Evolutionary conservation across 257 asterid species (phyloP).

Genomic region (Misopates orontium): DNA sequence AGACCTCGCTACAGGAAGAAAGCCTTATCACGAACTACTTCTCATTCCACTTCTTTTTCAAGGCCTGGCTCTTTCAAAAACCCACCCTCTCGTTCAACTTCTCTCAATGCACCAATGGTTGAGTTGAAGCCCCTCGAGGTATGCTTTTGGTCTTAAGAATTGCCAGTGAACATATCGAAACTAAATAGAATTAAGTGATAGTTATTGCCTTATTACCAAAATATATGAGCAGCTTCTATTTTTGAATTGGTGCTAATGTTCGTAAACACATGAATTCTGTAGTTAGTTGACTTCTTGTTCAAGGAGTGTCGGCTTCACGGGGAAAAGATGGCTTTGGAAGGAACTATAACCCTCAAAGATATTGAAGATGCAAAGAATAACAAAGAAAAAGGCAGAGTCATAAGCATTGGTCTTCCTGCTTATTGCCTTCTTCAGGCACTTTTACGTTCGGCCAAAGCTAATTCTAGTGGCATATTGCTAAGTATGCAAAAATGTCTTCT

Average conservation of each 20-base stretch:
- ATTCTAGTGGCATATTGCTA: conserved; percentile 61
- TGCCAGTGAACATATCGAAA: neutral
- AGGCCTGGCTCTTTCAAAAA: conserved; percentile 53
- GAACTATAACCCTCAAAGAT: conserved; percentile 65
- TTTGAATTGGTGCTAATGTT: conserved; percentile 22
- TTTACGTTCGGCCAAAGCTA: conserved; percentile 66
- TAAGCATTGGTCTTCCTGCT: conserved; percentile 83
- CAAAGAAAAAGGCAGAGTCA: conserved; percentile 47
- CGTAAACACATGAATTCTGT: conserved; percentile 24
- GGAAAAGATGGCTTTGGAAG: conserved; percentile 63
- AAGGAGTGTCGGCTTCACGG: conserved; percentile 63
- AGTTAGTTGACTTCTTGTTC: conserved; percentile 70
- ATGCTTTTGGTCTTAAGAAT: conserved; percentile 15
- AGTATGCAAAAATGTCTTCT: conserved; percentile 42
- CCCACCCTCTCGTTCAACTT: conserved; percentile 50
- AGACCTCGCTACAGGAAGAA: conserved; percentile 71
- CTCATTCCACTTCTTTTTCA: conserved; percentile 50
- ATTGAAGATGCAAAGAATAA: conserved; percentile 72
- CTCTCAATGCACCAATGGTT: conserved; percentile 52
- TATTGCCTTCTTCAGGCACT: conserved; percentile 75
- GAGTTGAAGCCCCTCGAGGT: conserved; percentile 91
- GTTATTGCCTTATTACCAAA: no score
- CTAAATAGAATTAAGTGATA: neutral
- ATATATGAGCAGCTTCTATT: neutral
- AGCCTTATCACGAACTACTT: conserved; percentile 37